Conservation (phyloP, 2,329 filamentous ascomycete species). For the Hymenoscyphus infarciens region DNA sequence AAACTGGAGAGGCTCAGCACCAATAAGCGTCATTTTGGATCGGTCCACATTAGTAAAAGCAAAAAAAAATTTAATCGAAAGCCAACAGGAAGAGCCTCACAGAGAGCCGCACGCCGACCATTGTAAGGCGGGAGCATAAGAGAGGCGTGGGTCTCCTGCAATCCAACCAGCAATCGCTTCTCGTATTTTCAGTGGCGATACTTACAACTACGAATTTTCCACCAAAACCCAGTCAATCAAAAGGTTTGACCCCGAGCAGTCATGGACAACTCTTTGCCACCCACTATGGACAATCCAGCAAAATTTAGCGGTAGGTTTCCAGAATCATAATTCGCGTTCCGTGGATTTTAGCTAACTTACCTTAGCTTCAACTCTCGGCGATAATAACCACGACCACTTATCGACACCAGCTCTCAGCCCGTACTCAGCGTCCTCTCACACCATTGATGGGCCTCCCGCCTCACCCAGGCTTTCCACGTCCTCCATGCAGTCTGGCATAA, state of each 20-base stretch:
- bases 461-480: not conserved
- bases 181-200: not conserved
- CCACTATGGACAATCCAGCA: not conserved
- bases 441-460: not conserved
- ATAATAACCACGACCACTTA: not conserved
- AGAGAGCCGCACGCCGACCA: not conserved
- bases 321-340: not conserved
- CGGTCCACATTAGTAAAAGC: not conserved
- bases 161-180: not conserved
- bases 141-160: not conserved
- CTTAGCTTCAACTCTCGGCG: not conserved
- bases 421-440: not conserved
- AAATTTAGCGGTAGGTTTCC: not conserved
- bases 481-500: not conserved
- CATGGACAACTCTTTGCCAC: not conserved
- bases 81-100: slow-evolving; percentile 5
- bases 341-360: not conserved
- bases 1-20: not conserved
- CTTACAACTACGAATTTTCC: not conserved
- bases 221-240: no score
- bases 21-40: not conserved
- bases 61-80: no score
- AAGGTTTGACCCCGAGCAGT: not conserved
- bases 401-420: not conserved
- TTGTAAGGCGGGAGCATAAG: not conserved